Conservation (phyloP, 805 yeast species). For the Cyberlindnera euphorbiae region DNA sequence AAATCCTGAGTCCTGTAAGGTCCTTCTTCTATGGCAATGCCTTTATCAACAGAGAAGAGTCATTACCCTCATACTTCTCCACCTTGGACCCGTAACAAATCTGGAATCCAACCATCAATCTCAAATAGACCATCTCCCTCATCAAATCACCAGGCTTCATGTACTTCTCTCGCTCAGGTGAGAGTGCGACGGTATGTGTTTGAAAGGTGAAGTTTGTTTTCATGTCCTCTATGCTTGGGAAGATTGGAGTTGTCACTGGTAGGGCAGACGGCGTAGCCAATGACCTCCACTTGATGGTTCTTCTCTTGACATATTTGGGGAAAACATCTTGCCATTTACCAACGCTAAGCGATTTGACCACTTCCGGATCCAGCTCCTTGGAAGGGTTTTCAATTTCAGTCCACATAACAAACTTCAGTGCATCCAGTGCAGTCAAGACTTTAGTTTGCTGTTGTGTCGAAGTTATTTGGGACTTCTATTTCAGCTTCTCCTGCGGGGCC, state of each 20-base stretch:
- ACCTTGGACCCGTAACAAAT: slow-evolving; percentile 74
- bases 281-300: slow-evolving; percentile 86
- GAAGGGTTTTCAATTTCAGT: slow-evolving; percentile 75
- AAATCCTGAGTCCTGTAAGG: slow-evolving; percentile 58
- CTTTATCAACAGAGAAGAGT: slow-evolving; percentile 52
- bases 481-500: slow-evolving; percentile 14
- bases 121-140: slow-evolving; percentile 80
- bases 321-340: slow-evolving; percentile 92
- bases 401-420: slow-evolving; percentile 38
- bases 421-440: slow-evolving; percentile 16
- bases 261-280: slow-evolving; percentile 89
- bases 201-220: slow-evolving; percentile 71
- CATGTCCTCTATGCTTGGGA: slow-evolving; percentile 68
- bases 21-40: slow-evolving; percentile 43
- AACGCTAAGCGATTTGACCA: slow-evolving; percentile 52
- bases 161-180: slow-evolving; percentile 48
- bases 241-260: slow-evolving; percentile 75
- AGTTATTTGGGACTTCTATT: slow-evolving; percentile 9
- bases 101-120: slow-evolving; percentile 87
- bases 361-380: slow-evolving; percentile 49
- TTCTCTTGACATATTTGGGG: slow-evolving; percentile 63
- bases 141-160: slow-evolving; percentile 58
- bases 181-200: slow-evolving; percentile 72
- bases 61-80: slow-evolving; percentile 55
- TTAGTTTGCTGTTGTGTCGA: slow-evolving; percentile 12